Conservation (phyloP, 2,329 filamentous ascomycete genomes). For the Blumeria hordei region DNA sequence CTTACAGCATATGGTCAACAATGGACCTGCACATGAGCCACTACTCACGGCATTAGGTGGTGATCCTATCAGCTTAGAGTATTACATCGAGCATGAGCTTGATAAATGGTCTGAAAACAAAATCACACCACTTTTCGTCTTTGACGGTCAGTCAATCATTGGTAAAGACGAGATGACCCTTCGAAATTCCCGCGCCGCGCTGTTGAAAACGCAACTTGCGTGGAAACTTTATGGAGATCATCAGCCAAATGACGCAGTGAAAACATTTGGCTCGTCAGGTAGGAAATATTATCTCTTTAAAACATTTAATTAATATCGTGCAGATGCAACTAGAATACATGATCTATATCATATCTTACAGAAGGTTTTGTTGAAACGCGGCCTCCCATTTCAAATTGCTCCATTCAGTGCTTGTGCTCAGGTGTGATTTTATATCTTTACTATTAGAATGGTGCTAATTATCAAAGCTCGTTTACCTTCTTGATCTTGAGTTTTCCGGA, state of each 20-base stretch:
- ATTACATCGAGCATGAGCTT: constrained; percentile 54
- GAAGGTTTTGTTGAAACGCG: constrained; percentile 41
- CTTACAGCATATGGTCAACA: constrained; percentile 53
- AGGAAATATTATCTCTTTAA: constrained; percentile 7
- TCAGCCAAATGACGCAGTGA: constrained; percentile 56
- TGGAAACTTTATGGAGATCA: constrained; percentile 74
- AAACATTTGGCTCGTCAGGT: constrained; percentile 70
- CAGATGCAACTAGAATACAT: constrained; percentile 47
- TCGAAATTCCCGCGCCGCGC: constrained; percentile 38
- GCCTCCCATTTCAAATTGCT: constrained; percentile 55
- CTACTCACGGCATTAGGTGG: constrained; percentile 77
- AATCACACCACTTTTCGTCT: constrained; percentile 69
- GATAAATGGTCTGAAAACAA: constrained; percentile 43
- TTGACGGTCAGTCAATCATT: constrained; percentile 63
- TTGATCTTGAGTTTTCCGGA: constrained; percentile 27
- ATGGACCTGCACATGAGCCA: constrained; percentile 51
- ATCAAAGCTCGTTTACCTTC: constrained; percentile 50
- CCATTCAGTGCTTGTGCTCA: constrained; percentile 76
- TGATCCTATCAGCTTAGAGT: constrained; percentile 53
- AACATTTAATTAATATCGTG: constrained; percentile 11
- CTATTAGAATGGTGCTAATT: background rate
- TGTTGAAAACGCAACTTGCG: constrained; percentile 48
- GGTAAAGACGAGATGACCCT: constrained; percentile 49
- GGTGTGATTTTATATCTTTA: constrained; percentile 24
- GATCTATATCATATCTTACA: constrained; percentile 59